phyloP scores from a whole-genome alignment of 1,139 yeast genomes.

The Yamadazyma jaroonii region DNA sequence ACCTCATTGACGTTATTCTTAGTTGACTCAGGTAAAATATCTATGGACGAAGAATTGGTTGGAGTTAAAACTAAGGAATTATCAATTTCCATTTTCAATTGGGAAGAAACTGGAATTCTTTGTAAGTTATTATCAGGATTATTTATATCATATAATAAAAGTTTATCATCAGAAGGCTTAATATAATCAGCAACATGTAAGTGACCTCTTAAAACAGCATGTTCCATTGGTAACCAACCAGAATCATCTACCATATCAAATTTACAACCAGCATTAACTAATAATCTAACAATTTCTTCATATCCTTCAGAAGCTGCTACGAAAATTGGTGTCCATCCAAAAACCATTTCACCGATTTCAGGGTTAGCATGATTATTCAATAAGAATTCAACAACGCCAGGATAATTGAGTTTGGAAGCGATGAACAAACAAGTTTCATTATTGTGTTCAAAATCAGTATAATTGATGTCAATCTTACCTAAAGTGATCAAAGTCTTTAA shows the following conservation, averaged over 20 bases:
- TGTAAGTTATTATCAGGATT: constrained; percentile 37
- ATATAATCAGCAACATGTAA: constrained; percentile 63
- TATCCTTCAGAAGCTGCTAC: constrained; percentile 89
- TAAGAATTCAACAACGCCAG: constrained; percentile 53
- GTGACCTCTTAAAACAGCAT: constrained; percentile 90
- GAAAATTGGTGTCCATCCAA: constrained; percentile 95
- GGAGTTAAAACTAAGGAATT: constrained; percentile 16
- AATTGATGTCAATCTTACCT: constrained; percentile 65
- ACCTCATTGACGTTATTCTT: constrained; percentile 35
- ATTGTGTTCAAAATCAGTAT: constrained; percentile 53
- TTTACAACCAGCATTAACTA: constrained; percentile 54
- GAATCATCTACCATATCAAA: constrained; percentile 68
- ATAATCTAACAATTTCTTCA: constrained; percentile 50
- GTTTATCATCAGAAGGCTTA: constrained; percentile 38
- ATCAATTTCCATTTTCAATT: constrained; percentile 11
- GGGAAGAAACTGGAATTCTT: constrained; percentile 21
- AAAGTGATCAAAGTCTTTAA: constrained; percentile 52
- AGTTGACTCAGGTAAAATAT: constrained; percentile 40
- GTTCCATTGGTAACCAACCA: constrained; percentile 98
- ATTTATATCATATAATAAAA: constrained; percentile 39
- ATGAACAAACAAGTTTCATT: constrained; percentile 81
- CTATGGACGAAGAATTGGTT: constrained; percentile 26
- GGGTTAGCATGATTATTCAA: constrained; percentile 60
- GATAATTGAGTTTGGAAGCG: constrained; percentile 65
- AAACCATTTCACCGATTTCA: constrained; percentile 72